Evolutionary conservation across 2,329 filamentous ascomycete species (phyloP), one percentile per base, ranked within the genome.

Genomic region (Pseudocercospora fijiensis): DNA sequence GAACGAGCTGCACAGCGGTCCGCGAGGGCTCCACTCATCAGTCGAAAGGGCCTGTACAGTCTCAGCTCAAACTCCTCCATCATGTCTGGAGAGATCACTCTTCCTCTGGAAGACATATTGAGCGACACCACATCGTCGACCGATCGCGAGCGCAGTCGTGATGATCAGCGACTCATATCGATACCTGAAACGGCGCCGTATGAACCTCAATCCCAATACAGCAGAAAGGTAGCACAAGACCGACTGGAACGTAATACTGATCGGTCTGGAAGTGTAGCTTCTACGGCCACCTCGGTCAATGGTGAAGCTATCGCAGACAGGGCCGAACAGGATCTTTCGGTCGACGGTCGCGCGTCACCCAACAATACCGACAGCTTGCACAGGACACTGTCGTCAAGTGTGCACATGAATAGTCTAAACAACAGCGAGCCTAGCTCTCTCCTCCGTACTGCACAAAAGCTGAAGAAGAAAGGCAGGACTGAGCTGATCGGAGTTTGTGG

Each of bases 1-100:
- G 88, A 96, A 67, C 88, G 87, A 53, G 89, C 92, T 56, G 86
- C 90, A 20, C 87, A 83, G 72, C 87, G 84, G 33, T 90, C 93
- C 47, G 66, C 73, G 8, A 69, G 72, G 8, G 65, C 70, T 10
- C 67, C 70, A 11, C 71, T 74, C 2, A 67, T 75, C 37, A 71
- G 71, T 1, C 71, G 75, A 8, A 81, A 79, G 67, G 77, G 79
- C 9, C 68, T 84, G 41, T 79, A 82, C 65, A 77, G 75, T 64
- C 69, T 85, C 28, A 84, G 83, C 24, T 86, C 85, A n/a, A 71
- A 69, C 11, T 73, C 72, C 0, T 76, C 75, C 2, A 69, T 74
- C 20, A 66, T 73, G 26, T 75, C 74, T 1, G 69, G 68, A 16
- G 74, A 76, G 2, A 55, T 63, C 10, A 58, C 65, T 5, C 24